Conservation (phyloP, 2,329 filamentous ascomycete genomes). For the Pochonia chlamydosporia region DNA sequence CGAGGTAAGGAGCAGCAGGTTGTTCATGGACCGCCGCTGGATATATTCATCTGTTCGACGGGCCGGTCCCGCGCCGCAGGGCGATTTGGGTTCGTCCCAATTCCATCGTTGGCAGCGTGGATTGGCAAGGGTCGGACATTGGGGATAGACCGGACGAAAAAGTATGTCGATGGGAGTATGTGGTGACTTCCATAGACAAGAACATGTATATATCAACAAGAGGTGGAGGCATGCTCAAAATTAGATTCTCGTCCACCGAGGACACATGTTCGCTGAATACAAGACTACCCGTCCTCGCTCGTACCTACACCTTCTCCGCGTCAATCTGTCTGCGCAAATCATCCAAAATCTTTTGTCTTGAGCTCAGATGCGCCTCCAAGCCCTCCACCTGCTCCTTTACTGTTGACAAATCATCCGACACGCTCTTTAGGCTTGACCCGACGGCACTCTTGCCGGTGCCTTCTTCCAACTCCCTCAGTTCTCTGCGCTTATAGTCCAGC, state of each 20-base stretch:
- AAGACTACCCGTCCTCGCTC: not conserved
- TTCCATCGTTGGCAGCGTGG: constrained; percentile 48
- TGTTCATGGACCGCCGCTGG: constrained; percentile 43
- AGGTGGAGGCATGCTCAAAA: constrained; percentile 1
- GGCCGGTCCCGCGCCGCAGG: constrained; percentile 46
- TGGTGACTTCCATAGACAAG: constrained; percentile 28
- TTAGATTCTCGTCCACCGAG: not conserved
- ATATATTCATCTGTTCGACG: constrained; percentile 41
- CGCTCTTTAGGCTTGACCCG: constrained; percentile 67
- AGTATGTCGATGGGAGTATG: constrained; percentile 42
- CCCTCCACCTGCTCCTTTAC: constrained; percentile 95
- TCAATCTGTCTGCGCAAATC: constrained; percentile 80
- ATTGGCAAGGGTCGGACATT: constrained; percentile 46
- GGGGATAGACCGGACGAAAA: constrained; percentile 35
- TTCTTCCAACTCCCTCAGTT: constrained; percentile 68
- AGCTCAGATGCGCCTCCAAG: constrained; percentile 73
- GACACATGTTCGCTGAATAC: not conserved
- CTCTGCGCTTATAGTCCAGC: constrained; percentile 87
- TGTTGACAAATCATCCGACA: constrained; percentile 79
- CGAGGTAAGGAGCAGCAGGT: constrained; percentile 35
- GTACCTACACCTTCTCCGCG: constrained; percentile 57
- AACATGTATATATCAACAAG: not conserved
- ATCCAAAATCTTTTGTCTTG: constrained; percentile 68
- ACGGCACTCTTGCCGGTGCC: constrained; percentile 62
- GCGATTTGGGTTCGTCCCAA: constrained; percentile 37